Conservation (phyloP, 2,329 filamentous ascomycete species). For the Clarireedia hainanense region DNA sequence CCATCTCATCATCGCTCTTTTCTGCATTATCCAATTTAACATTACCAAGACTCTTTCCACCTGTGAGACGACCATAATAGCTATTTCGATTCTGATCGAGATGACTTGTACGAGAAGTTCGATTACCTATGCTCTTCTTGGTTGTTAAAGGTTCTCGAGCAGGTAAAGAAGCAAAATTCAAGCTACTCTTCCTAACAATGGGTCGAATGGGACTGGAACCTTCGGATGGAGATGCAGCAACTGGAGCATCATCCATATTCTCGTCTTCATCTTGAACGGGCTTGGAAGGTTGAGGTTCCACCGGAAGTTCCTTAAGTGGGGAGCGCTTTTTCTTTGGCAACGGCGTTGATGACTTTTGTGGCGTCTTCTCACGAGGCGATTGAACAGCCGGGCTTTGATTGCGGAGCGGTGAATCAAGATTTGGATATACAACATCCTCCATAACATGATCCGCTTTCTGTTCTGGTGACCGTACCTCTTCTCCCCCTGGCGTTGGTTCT, state of each 20-base stretch:
- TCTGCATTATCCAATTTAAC: conserved; percentile 38
- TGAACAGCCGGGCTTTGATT: conserved; percentile 8
- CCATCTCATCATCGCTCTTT: conserved; percentile 49
- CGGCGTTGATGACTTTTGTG: conserved; percentile 12
- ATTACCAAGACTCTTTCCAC: conserved; percentile 62
- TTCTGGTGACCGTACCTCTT: neutral
- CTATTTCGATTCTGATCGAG: conserved; percentile 65
- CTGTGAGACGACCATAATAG: conserved; percentile 65
- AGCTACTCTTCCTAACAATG: conserved; percentile 80
- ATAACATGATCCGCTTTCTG: conserved; percentile 8
- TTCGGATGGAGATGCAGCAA: conserved; percentile 55
- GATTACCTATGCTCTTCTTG: conserved; percentile 73
- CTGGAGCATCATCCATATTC: conserved; percentile 36
- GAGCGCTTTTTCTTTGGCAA: conserved; percentile 9
- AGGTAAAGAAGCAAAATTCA: conserved; percentile 89
- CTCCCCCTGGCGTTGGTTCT: neutral
- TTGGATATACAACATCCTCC: conserved; percentile 13
- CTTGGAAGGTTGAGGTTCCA: neutral
- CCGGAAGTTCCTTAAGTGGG: conserved; percentile 7
- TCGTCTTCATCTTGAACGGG: conserved; percentile 23
- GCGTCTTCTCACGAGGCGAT: conserved; percentile 19
- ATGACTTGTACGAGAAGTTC: conserved; percentile 70
- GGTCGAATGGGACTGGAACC: conserved; percentile 68
- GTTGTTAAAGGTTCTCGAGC: conserved; percentile 78
- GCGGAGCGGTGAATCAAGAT: conserved; percentile 22